Conservation (phyloP, 139 green algal species). For the Edaphochlamys debaryana region DNA sequence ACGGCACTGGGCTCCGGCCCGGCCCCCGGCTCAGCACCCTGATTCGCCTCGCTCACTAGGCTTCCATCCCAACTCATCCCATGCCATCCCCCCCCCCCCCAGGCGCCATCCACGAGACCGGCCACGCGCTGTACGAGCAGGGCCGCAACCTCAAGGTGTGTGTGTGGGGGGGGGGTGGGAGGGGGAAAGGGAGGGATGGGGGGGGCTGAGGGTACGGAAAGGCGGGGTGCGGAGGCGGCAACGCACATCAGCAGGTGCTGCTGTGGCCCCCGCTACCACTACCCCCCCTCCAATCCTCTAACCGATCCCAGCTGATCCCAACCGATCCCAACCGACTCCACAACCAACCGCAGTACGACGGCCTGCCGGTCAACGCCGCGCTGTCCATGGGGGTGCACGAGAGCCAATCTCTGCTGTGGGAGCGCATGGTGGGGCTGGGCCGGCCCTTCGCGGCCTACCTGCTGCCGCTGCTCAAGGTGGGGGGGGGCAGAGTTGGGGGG, state of each 20-base stretch:
- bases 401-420: constrained; percentile 90
- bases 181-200: constrained; percentile 48
- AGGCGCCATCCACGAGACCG: constrained; percentile 77
- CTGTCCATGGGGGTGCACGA: constrained; percentile 90
- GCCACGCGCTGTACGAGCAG: constrained; percentile 94
- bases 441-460: constrained; percentile 68
- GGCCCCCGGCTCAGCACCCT: too few species aligned
- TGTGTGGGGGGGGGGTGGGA: too few species aligned
- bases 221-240: neutral
- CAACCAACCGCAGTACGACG: constrained; percentile 43
- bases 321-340: too few species aligned
- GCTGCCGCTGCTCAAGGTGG: constrained; percentile 47
- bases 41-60: too few species aligned
- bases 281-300: neutral
- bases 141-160: constrained; percentile 69
- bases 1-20: too few species aligned
- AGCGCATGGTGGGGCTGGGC: constrained; percentile 87
- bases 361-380: constrained; percentile 78
- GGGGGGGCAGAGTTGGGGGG: neutral
- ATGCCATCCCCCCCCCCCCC: neutral
- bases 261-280: neutral
- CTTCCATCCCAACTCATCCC: too few species aligned
- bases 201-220: neutral
- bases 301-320: too few species aligned
- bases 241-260: too few species aligned